These are phyloP conservation scores for Phialocephala subalpina DNA, from an alignment of 2,329 filamentous ascomycete genomes.

Conservation along the genomic window DNA sequence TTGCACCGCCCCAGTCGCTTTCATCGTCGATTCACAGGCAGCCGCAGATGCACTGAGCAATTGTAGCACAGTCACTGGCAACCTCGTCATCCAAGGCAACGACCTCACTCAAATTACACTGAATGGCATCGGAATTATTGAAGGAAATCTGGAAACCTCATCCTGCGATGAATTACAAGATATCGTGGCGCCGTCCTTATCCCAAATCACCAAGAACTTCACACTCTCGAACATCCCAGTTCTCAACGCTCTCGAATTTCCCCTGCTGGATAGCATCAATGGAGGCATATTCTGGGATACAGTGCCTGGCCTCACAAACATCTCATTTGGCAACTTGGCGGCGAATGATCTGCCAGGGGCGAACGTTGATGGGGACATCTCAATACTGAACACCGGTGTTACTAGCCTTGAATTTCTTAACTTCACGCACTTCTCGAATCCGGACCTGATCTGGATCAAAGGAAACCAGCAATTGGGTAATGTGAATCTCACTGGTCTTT, in stretches of 20 bases:
- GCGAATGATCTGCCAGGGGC: not conserved
- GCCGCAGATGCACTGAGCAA: slow-evolving; percentile 9
- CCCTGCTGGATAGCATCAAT: slow-evolving; percentile 16
- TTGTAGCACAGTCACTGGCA: slow-evolving; percentile 17
- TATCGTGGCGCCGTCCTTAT: slow-evolving; percentile 19
- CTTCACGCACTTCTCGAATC: slow-evolving; percentile 14
- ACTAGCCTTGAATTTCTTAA: slow-evolving; percentile 22
- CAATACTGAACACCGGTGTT: slow-evolving; percentile 18
- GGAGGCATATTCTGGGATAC: slow-evolving; percentile 17
- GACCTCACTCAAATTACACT: slow-evolving; percentile 13
- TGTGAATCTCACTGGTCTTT: slow-evolving; percentile 16
- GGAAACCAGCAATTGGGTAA: slow-evolving; percentile 15
- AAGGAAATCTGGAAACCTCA: slow-evolving; percentile 10
- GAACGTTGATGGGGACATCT: slow-evolving; percentile 8
- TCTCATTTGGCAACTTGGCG: not conserved
- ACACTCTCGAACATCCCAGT: slow-evolving; percentile 21
- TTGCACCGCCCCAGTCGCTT: not conserved
- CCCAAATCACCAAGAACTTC: slow-evolving; percentile 20
- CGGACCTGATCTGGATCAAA: slow-evolving; percentile 13
- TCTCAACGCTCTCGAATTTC: slow-evolving; percentile 18
- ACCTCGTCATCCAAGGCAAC: slow-evolving; percentile 13
- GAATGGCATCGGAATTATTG: slow-evolving; percentile 21
- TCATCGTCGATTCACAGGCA: slow-evolving; percentile 7
- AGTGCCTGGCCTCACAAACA: slow-evolving; percentile 7
- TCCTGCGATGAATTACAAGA: slow-evolving; percentile 12